phyloP scores from a whole-genome alignment of 2,329 filamentous ascomycete genomes.

The Talaromyces marneffei region DNA sequence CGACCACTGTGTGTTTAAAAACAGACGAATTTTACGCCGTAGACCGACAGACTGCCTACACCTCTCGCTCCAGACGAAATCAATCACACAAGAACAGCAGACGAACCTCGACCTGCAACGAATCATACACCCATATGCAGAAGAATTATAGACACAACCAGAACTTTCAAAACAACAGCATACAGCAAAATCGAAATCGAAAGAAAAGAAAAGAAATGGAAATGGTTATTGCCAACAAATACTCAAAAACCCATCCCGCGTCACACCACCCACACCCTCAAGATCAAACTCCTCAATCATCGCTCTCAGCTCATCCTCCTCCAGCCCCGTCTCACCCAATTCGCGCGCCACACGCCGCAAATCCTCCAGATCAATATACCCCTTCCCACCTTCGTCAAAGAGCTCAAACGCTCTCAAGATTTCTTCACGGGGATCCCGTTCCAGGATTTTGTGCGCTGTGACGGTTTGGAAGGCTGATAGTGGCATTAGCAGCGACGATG shows the following conservation, averaged over 20 bases:
- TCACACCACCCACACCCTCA: constrained; percentile 76
- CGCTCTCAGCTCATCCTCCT: constrained; percentile 83
- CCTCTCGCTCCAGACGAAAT: background rate
- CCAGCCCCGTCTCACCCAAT: constrained; percentile 76
- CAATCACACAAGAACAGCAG: background rate
- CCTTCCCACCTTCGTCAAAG: constrained; percentile 90
- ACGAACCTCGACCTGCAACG: background rate
- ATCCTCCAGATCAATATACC: constrained; percentile 83
- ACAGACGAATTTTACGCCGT: background rate
- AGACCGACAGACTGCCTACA: background rate
- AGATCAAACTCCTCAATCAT: constrained; percentile 99
- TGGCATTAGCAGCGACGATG: constrained; percentile 63
- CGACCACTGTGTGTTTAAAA: background rate
- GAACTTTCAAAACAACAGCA: background rate
- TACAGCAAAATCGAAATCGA: background rate
- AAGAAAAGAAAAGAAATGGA: background rate
- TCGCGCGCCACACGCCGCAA: constrained; percentile 81
- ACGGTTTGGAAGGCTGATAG: constrained; percentile 68
- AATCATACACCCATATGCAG: background rate
- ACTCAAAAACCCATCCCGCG: constrained; percentile 59
- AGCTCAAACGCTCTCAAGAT: constrained; percentile 85
- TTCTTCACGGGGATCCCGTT: constrained; percentile 83
- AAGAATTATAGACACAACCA: background rate
- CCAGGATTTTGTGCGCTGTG: constrained; percentile 72
- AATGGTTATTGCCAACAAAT: constrained; percentile 51